These are phyloP conservation scores for Asterophora lycoperdoides DNA, from an alignment of 768 basidiomycete species.

Conservation along the genomic window DNA sequence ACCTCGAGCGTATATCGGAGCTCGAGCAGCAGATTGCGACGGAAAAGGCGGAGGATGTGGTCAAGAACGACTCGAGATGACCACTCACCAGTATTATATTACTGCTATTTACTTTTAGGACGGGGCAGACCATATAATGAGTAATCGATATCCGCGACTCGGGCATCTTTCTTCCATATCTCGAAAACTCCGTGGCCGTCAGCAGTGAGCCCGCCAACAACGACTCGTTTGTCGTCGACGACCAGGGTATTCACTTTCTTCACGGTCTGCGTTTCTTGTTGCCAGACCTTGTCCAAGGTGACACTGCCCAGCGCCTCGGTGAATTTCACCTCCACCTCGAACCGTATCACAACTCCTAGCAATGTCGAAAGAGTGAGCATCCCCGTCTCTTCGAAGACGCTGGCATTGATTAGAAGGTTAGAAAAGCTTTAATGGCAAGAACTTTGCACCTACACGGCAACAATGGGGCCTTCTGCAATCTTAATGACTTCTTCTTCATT, in stretches of 20 bases:
- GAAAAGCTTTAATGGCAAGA: not conserved
- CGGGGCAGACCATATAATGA: constrained; percentile 2
- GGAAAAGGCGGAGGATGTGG: constrained; percentile 25
- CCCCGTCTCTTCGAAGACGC: constrained; percentile 46
- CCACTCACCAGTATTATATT: not conserved
- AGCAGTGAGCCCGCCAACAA: constrained; percentile 58
- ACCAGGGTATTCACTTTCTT: constrained; percentile 67
- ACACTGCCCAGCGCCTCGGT: constrained; percentile 34
- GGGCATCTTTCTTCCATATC: constrained; percentile 48
- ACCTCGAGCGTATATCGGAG: constrained; percentile 54
- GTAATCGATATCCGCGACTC: constrained; percentile 13
- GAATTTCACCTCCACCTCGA: constrained; percentile 41
- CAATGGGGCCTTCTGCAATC: constrained; percentile 70
- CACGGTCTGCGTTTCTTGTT: constrained; percentile 35
- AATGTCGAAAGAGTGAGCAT: constrained; percentile 55
- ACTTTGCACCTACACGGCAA: constrained; percentile 51
- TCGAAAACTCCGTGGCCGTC: constrained; percentile 62
- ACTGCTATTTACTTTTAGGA: not conserved
- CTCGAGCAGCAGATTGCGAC: constrained; percentile 43
- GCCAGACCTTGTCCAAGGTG: constrained; percentile 44
- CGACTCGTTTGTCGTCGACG: constrained; percentile 41
- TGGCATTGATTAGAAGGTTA: constrained; percentile 20
- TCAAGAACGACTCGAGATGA: constrained; percentile 11
- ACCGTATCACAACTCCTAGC: constrained; percentile 52
- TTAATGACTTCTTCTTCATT: constrained; percentile 43